phyloP scores from a whole-genome alignment of 352 stramenopile genomes.

The Albugo laibachii region DNA sequence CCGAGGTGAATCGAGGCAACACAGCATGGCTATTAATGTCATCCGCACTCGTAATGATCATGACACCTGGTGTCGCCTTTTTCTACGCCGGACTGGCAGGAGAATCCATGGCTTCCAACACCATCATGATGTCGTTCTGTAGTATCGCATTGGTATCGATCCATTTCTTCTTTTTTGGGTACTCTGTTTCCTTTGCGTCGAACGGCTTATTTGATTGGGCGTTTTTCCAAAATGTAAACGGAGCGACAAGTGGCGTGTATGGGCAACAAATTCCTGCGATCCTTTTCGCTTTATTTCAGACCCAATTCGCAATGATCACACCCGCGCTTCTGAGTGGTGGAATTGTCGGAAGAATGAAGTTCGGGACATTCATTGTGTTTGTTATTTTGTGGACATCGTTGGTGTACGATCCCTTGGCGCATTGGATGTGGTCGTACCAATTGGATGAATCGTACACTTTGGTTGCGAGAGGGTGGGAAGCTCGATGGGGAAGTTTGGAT shows the following conservation, averaged over 20 bases:
- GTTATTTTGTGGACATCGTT: constrained; percentile 63
- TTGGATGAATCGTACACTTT: constrained; percentile 29
- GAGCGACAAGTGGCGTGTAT: constrained; percentile 23
- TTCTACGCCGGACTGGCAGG: constrained; percentile 65
- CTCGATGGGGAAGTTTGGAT: constrained; percentile 50
- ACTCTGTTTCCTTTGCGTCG: constrained; percentile 39
- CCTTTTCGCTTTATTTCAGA: constrained; percentile 66
- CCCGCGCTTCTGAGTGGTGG: constrained; percentile 52
- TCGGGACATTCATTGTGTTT: constrained; percentile 50
- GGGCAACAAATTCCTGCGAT: constrained; percentile 37
- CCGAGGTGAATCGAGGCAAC: constrained; percentile 23
- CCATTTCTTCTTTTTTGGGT: constrained; percentile 62
- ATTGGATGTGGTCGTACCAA: constrained; percentile 68
- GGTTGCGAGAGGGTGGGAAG: constrained; percentile 30
- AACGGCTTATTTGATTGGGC: constrained; percentile 36
- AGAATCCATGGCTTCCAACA: constrained; percentile 55
- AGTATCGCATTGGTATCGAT: constrained; percentile 60
- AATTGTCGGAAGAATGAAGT: constrained; percentile 74
- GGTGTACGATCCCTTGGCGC: constrained; percentile 69
- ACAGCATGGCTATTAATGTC: constrained; percentile 38
- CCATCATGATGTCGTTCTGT: constrained; percentile 62
- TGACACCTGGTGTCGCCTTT: constrained; percentile 44
- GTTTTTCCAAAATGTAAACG: constrained; percentile 32
- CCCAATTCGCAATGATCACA: constrained; percentile 65
- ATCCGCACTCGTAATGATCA: constrained; percentile 42